These are phyloP conservation scores for Microcyclosporella mali DNA, from an alignment of 2,329 filamentous ascomycete species.

Conservation along the genomic window DNA sequence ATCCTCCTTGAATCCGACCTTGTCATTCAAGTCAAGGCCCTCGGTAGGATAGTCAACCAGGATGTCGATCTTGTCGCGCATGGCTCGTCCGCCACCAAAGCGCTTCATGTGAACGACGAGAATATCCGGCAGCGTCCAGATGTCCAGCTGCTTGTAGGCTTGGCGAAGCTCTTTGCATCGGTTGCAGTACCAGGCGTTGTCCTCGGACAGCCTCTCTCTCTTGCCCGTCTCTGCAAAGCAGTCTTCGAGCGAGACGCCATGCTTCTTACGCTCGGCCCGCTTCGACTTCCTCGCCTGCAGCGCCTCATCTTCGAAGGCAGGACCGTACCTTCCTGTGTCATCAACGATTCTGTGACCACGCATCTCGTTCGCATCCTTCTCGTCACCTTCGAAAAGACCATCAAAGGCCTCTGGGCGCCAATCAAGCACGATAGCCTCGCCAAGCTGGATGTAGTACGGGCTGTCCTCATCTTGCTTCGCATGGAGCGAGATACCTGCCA, in stretches of 20 bases:
- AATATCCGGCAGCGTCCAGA: slow-evolving; percentile 96
- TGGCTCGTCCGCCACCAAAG: slow-evolving; percentile 76
- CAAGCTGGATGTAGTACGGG: slow-evolving; percentile 56
- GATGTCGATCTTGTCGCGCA: slow-evolving; percentile 86
- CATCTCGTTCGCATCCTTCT: slow-evolving; percentile 42
- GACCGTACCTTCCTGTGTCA: slow-evolving; percentile 52
- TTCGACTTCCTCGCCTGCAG: slow-evolving; percentile 58
- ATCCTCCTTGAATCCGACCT: slow-evolving; percentile 72
- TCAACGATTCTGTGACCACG: slow-evolving; percentile 51
- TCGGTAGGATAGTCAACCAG: slow-evolving; percentile 87
- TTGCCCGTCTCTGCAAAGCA: slow-evolving; percentile 93
- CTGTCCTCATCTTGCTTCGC: slow-evolving; percentile 18
- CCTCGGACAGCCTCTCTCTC: slow-evolving; percentile 85
- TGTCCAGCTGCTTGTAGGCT: slow-evolving; percentile 91
- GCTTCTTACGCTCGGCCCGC: slow-evolving; percentile 60
- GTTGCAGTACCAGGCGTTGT: slow-evolving; percentile 96
- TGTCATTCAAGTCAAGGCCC: slow-evolving; percentile 71
- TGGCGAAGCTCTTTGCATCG: slow-evolving; percentile 89
- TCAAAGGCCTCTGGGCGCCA: slow-evolving; percentile 70
- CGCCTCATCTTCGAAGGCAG: slow-evolving; percentile 51
- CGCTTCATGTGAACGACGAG: slow-evolving; percentile 92
- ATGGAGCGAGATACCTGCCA: background rate
- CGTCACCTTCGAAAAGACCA: slow-evolving; percentile 54
- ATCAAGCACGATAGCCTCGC: slow-evolving; percentile 81
- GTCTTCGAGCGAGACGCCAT: slow-evolving; percentile 78